Percentiles rank a stretch among this genome's conserved stretches.
Evolutionary conservation across 371 early-diverging fungal genomes (phyloP).

Genomic region (Apophysomyces sp.): DNA sequence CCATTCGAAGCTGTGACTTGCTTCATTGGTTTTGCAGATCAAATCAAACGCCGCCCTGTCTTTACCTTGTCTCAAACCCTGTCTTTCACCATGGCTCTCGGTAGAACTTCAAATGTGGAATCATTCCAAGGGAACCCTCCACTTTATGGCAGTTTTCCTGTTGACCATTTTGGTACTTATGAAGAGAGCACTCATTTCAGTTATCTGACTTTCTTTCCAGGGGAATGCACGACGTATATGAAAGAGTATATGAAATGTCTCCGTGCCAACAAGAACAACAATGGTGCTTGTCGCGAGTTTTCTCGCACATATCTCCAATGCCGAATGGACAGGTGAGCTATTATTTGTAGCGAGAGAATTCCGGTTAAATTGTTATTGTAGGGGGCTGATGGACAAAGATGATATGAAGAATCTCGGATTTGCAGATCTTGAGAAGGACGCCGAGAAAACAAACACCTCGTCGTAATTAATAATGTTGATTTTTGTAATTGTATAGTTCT

Average conservation of each 20-base stretch:
- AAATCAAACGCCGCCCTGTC: too few species aligned
- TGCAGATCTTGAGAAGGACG: conserved; percentile 30
- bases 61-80: too few species aligned
- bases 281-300: conserved; percentile 66
- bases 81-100: conserved; percentile 63
- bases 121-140: conserved; percentile 71
- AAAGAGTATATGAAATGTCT: conserved; percentile 76
- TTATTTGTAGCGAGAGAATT: background rate
- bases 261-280: conserved; percentile 65
- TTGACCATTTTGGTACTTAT: conserved; percentile 75
- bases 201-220: conserved; percentile 25
- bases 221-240: conserved; percentile 72
- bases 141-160: conserved; percentile 77
- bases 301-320: conserved; percentile 75
- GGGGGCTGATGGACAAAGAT: conserved; percentile 71
- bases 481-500: background rate
- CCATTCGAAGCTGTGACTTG: too few species aligned
- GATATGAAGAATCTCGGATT: conserved; percentile 73
- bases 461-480: background rate
- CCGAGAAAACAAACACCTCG: background rate
- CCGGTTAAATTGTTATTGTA: conserved; percentile 9
- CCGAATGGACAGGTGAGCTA: conserved; percentile 77
- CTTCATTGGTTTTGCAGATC: too few species aligned
- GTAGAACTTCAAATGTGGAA: conserved; percentile 59
- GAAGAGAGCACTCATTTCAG: background rate